Evolutionary conservation across 2,329 filamentous ascomycete genomes (phyloP).

Genomic region (Aureobasidium sp.): DNA sequence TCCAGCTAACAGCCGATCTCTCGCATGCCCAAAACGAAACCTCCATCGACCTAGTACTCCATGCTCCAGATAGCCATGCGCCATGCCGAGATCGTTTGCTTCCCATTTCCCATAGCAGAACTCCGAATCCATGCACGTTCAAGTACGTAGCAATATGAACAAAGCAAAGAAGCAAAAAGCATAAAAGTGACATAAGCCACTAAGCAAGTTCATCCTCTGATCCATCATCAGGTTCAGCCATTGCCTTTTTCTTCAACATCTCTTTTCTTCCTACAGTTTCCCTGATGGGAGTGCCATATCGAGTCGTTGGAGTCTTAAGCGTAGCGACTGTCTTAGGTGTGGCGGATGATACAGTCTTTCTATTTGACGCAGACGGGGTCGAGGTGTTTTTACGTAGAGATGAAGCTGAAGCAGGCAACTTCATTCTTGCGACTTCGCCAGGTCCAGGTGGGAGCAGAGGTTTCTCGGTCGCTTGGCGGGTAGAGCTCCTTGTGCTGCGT

Average conservation of each 20-base stretch:
- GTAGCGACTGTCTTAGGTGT: not conserved
- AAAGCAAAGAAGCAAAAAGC: not conserved
- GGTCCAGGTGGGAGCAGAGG: not conserved
- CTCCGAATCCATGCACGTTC: not conserved
- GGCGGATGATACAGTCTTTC: not conserved
- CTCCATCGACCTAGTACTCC: not conserved
- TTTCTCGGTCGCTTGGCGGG: not conserved
- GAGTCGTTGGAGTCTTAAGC: not conserved
- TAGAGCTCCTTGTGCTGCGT: not conserved
- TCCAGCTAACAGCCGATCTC: too few species aligned
- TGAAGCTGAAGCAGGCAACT: not conserved
- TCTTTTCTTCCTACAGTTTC: not conserved
- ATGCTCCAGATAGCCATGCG: not conserved
- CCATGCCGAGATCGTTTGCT: not conserved
- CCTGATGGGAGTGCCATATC: not conserved
- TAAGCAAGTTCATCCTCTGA: slow-evolving; percentile 13
- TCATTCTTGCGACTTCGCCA: not conserved
- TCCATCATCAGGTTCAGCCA: slow-evolving; percentile 4
- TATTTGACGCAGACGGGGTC: not conserved
- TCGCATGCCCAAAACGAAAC: not conserved
- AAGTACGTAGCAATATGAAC: not conserved
- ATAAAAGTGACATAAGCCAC: not conserved
- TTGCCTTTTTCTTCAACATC: not conserved
- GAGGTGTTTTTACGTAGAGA: not conserved
- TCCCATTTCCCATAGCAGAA: not conserved